Evolutionary conservation across 2,329 filamentous ascomycete species (phyloP), one percentile per base, ranked within the genome.

Genomic region (Tolypocladium capitatum): DNA sequence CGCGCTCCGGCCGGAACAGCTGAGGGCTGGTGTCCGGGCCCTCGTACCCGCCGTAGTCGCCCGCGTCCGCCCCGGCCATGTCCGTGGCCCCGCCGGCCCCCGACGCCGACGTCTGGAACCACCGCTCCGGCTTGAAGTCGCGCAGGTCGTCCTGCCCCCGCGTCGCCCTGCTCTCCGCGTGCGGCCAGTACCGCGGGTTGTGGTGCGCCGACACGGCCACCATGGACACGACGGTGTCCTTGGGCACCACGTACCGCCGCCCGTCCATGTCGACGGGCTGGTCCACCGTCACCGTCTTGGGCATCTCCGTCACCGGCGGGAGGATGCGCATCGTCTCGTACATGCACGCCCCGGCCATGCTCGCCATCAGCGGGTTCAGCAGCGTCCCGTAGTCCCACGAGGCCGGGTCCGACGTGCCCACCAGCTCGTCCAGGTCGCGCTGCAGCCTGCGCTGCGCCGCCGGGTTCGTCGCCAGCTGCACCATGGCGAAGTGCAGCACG

Each of bases 311-410:
- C 18, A 87, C 82, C 0, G 86, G 80, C 2, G 86, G 84, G 50
- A 87, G 72, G 38, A 89, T 58, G 11, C 87, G 80, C 46, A 92
- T 71, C 34, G 83, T 81, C 68, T 92, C 86, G 58, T 88, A 86
- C 73, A 91, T 76, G 55, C 83, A 76, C 4, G 86, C 86, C 18
- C 83, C 86, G 10, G 83, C 67, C 72, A 86, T 82, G 50, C 81
- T 80, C 11, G 74, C 77, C 54, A 86, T 76, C 50, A 92, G 72
- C 9, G 74, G 69, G 40, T 78, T 80, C 52, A 90, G 72, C 55
- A 78, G 70, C 11, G 69, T 64, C 41, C 90, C 84, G 60, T 87
- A 91, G 55, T 80, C 73, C 86, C 86, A 91, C 8, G 75, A 71
- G 1, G 65, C 63, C 5, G 79, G 73, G 21, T 83, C 74, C 16